Evolutionary conservation across 2,329 filamentous ascomycete species (phyloP), one percentile per base, ranked within the genome.

Genomic region (Fusarium sp.): DNA sequence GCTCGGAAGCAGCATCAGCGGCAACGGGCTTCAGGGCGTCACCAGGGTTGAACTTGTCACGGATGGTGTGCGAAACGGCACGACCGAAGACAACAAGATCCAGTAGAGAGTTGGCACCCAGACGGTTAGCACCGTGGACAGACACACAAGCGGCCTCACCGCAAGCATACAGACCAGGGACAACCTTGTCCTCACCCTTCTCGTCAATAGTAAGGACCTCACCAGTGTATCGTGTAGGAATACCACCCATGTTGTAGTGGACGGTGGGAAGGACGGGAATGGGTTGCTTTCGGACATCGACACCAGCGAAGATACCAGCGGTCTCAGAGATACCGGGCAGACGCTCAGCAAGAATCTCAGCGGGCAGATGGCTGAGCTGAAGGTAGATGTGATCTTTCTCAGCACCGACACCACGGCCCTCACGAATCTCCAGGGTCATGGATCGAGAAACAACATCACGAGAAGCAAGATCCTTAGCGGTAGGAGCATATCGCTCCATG

Each of bases 181-280:
- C 96, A 76, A 97, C 89, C 88, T 97, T 89, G 85, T 98, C 96
- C 64, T 97, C 90, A 75, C 96, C 96, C 69, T 89, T 82, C 80
- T 93, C 91, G 76, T 98, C 94, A 56, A 97, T 86, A 20, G 94
- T 97, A 75, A 99, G 84, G 68, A 98, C 96, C 85, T 99, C 94
- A 83, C 96, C 95, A 70, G 94, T 98, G 88, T 97, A 98, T 80
- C 93, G 94, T 75, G 96, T 98, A 56, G 95, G 95, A 76, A 99
- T 98, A 88, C 96, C 95, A 84, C 95, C 95, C 96, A 98, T 99
- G 89, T 98, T 98, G 89, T 99, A 99, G 88, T 99, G 95, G 75
- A 98, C 95, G 46, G 95, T 98, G 64, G 95, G 95, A 70, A 98
- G 88, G 74, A 98, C 95, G 69, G 95, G 95, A 76, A 98, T 98